These are phyloP conservation scores for Gossypium longicalyx DNA, from an alignment of 345 rosid species.

Conservation along the genomic window DNA sequence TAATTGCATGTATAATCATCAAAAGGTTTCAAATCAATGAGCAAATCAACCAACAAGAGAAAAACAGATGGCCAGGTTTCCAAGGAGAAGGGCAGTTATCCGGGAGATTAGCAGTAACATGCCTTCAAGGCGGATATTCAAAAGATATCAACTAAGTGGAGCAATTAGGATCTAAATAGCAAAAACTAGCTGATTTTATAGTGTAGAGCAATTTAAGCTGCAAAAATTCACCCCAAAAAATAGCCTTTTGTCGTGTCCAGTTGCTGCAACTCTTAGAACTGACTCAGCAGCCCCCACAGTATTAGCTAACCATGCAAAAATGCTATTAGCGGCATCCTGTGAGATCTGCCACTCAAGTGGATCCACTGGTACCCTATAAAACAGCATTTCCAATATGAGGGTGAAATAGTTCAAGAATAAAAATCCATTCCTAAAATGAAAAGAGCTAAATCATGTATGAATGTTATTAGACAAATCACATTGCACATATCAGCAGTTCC, in stretches of 20 bases:
- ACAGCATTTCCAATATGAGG: background rate
- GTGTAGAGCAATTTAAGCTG: background rate
- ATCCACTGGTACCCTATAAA: constrained; percentile 79
- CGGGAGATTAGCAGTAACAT: background rate
- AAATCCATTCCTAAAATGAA: background rate
- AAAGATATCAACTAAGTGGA: background rate
- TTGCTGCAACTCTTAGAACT: constrained; percentile 92
- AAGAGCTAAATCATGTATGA: background rate
- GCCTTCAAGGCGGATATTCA: background rate
- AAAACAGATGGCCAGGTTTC: background rate
- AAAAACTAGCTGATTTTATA: background rate
- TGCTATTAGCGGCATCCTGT: constrained; percentile 77
- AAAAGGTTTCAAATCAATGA: background rate
- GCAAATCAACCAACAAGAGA: background rate
- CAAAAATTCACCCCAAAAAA: constrained; percentile 55
- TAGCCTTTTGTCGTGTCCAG: constrained; percentile 90
- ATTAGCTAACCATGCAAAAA: constrained; percentile 81
- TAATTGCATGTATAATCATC: background rate
- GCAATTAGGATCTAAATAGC: background rate
- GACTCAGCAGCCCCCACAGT: constrained; percentile 93
- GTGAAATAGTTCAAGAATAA: background rate
- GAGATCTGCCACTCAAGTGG: constrained; percentile 98
- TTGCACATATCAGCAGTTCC: background rate
- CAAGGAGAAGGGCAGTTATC: background rate
- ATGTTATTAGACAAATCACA: background rate